Conservation (phyloP, 1,284 basidiomycete genomes). For the Phlebopus sp. region DNA sequence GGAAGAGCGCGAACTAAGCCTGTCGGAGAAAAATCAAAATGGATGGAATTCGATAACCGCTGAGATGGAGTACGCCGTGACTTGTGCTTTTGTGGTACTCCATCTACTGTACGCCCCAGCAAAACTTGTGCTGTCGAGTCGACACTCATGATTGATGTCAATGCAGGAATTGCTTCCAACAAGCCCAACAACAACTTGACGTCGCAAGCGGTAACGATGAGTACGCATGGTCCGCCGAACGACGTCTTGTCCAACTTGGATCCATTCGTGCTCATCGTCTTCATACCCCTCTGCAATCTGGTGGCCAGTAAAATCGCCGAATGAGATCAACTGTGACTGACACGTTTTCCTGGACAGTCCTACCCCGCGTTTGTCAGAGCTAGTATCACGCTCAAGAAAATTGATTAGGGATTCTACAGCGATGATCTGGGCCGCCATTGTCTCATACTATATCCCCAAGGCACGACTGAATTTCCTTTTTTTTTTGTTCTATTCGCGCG, state of each 20-base stretch:
- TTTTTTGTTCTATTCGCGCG: too few species aligned
- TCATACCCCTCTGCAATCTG: constrained; percentile 70
- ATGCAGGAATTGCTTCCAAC: constrained; percentile 70
- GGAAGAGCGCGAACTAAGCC: constrained; percentile 66
- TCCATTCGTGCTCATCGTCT: constrained; percentile 71
- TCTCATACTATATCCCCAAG: constrained; percentile 78
- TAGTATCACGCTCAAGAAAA: constrained; percentile 70
- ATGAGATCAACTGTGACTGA: background rate
- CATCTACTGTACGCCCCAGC: constrained; percentile 57
- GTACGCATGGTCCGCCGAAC: constrained; percentile 73
- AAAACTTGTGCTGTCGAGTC: too few species aligned
- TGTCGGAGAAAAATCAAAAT: constrained; percentile 44
- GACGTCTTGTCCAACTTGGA: constrained; percentile 81
- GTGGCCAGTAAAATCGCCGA: constrained; percentile 33
- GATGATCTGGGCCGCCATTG: constrained; percentile 64
- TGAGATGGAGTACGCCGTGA: constrained; percentile 82
- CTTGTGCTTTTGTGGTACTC: constrained; percentile 82
- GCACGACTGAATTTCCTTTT: constrained; percentile 16
- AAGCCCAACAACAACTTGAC: constrained; percentile 79
- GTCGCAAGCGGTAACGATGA: constrained; percentile 74
- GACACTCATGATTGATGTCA: background rate
- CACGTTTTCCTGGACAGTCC: constrained; percentile 37
- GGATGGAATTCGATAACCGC: constrained; percentile 75
- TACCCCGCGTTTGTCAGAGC: constrained; percentile 68
- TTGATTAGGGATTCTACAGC: constrained; percentile 73